Evolutionary conservation across 805 yeast genomes (phyloP).

Genomic region (Tetrapisispora pingtungensis): DNA sequence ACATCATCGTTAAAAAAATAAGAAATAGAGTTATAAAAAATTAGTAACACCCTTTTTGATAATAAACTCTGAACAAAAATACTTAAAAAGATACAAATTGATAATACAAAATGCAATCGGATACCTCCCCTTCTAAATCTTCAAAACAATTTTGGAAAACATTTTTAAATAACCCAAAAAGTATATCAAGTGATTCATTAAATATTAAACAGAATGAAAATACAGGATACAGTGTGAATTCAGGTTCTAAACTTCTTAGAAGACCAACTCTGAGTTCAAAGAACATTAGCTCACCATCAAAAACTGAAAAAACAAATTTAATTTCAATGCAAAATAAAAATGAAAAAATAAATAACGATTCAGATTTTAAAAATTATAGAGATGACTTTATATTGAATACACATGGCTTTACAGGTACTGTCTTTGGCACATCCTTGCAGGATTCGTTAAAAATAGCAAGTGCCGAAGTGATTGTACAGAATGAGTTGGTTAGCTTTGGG

Average conservation of each 20-base stretch:
- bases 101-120: neutral
- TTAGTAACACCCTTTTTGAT: too few species aligned
- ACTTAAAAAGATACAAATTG: neutral
- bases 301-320: neutral
- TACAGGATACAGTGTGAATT: neutral
- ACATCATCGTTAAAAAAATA: too few species aligned
- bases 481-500: constrained; percentile 67
- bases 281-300: neutral
- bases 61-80: too few species aligned
- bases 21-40: too few species aligned
- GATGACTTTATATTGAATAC: constrained; percentile 30
- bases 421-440: constrained; percentile 74
- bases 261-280: constrained; percentile 10
- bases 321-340: neutral
- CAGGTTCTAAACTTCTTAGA: neutral
- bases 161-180: constrained; percentile 25
- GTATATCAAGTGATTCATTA: constrained; percentile 26
- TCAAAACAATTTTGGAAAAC: constrained; percentile 26
- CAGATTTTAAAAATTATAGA: constrained; percentile 28
- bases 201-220: neutral
- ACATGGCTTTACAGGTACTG: constrained; percentile 34
- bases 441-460: constrained; percentile 57
- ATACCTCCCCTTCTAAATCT: constrained; percentile 13
- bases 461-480: constrained; percentile 55
- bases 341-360: neutral